Evolutionary conservation across 129 eudicot genomes (phyloP).

Genomic region (Helichrysum umbraculigerum): DNA sequence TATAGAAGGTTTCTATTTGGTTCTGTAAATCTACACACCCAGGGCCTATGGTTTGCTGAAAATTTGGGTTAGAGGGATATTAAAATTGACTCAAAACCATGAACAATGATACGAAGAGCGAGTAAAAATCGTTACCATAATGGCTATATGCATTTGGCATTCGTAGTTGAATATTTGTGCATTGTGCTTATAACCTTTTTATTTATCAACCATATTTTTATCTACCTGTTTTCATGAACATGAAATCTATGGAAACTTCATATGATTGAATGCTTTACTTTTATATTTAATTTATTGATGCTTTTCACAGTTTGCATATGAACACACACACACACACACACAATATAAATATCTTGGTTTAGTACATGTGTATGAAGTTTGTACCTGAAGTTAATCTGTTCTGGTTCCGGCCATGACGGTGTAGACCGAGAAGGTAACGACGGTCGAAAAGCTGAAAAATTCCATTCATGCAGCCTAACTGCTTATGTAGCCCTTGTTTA

Average conservation of each 20-base stretch:
- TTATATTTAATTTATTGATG: no score
- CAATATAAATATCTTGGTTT: neutral
- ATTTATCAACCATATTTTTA: neutral
- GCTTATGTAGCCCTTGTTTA: conserved; percentile 58
- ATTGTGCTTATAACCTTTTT: neutral
- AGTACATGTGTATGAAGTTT: conserved; percentile 3
- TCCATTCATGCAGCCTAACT: conserved; percentile 90
- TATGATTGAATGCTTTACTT: conserved; percentile 9
- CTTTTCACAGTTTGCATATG: neutral
- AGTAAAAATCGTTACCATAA: neutral
- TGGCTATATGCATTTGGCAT: neutral
- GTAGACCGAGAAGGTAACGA: conserved; percentile 55
- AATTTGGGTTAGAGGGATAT: neutral
- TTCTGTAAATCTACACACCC: neutral
- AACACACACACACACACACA: conserved; percentile 7
- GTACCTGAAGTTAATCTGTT: conserved; percentile 68
- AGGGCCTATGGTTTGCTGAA: neutral
- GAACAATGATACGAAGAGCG: neutral
- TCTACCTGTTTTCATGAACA: conserved; percentile 20
- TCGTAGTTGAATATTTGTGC: neutral
- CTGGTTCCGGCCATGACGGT: conserved; percentile 36
- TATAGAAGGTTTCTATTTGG: neutral
- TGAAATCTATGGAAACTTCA: neutral
- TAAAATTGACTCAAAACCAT: neutral
- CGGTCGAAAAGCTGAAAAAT: conserved; percentile 79